Base-by-base conservation (phyloP, 192 early-diverging fungal species). In the Funneliformis geosporum region DNA sequence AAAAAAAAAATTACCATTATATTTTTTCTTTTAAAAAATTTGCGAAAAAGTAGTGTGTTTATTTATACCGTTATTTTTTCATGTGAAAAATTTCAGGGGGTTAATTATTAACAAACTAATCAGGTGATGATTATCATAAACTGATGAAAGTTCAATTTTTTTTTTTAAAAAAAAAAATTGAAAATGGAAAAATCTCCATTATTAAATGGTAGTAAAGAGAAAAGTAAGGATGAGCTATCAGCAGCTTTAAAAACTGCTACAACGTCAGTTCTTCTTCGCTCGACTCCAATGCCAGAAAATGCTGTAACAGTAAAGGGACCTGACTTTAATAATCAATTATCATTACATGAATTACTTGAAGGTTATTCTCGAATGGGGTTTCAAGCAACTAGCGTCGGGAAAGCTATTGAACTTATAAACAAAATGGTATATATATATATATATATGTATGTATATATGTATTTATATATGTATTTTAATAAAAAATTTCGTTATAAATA, bases 351-450 rank as follows among this genome's bases (percentile, higher is more conserved):
- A 28, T 83, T 99, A 25, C 84, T 99, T 55, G 80, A 80, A 0
- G 89, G 90, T 16, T 97, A 95, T 76, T 80, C 85, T 27, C 88
- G 88, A 5, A 96, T 95, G 4, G 98, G 98, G 1, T 99, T 96
- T 86, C 98, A 99, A 84, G 98, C 96, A 6, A 95, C 94, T 69
- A 89, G 88, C 44, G 86, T 99, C 25, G 95, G 94, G 8, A 89
- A 92, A 76, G 96, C 96, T 16, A 94, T 98, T 74, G 92, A 93
- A 50, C 94, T 96, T 44, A 87, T 99, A 75, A 97, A 98, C 82
- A 84, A 90, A 46, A 99, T 99, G 98, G 90, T 93, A 84, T 79
- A 33, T 74, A 21, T 71, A 42, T 85, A 7, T 69, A 11, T 12
- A 8, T 18, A 44, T n/a, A n/a, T n/a, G n/a, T n/a, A n/a, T n/a